Evolutionary conservation across 228 moss, liverwort and hornwort species (phyloP), one percentile per base, ranked within the genome.

Genomic region (Sphagnum fallax): DNA sequence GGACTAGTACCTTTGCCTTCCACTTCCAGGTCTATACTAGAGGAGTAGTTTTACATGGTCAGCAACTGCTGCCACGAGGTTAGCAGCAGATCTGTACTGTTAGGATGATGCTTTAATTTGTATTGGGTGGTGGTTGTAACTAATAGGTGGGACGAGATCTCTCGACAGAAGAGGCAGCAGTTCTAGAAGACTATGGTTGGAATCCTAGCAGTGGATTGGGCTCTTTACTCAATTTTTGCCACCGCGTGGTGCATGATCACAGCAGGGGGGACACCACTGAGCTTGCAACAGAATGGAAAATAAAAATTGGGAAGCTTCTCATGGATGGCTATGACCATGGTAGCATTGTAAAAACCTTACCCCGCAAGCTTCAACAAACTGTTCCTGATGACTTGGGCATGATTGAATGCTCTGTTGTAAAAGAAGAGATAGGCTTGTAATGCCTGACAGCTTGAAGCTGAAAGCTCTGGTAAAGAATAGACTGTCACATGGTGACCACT

Each of bases 201-300:
- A 89, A 77, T 60, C 83, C 65, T 8, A 73, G 67, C 66, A 83
- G 89, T 50, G 89, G 89, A 50, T 65, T 89, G 80, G 89, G 80
- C 66, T 83, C 89, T 67, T 77, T 89, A 64, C 81, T 89, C 61
- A 89, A 89, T 66, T 89, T 81, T 64, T 86, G 79, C 64, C 78
- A 86, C 16, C 86, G 89, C 52, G 89, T 89, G 71, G 86, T 89
- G 13, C 89, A 89, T 65, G 89, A 89, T 71, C 81, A 89, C 65
- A 83, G 83, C 64, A 89, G 75, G 73, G 88, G 88, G 58, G 88
- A 88, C 47, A 52, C 15, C 11, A 60, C 72, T 6, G 88, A 88
- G 48, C 74, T 87, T 72, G 87, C 83, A 70, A 76, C 67, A 32
- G 87, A 87, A 32, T 89, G 89, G 89, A 89, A 83, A 77, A 80